Evolutionary conservation across 306 rosid species (phyloP), one percentile per base, ranked within the genome.

Genomic region (Gleditsia sinensis): DNA sequence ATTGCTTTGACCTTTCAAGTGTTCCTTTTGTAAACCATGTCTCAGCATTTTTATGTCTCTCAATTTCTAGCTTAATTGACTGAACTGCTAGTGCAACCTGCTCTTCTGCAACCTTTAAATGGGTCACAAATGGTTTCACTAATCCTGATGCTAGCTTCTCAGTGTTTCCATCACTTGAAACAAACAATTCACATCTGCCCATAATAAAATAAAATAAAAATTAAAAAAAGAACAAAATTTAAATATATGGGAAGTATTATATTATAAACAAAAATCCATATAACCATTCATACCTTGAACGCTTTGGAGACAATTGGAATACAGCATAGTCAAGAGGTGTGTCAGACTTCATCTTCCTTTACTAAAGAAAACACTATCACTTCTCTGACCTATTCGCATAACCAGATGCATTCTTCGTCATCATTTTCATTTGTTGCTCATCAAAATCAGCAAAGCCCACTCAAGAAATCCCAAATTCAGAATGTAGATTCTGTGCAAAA

Each of bases 21-120:
- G 99, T 92, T 89, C 97, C 99, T 86, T 90, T 95, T 1, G 97
- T 92, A 85, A 95, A 95, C 99, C 99, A 95, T 0, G 77, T 53
- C 80, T 83, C 90, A 9, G 85, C 86, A 84, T 86, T 82, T 83
- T 71, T 84, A 67, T 42, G 72, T 55, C 83, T 86, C 78, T 89
- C 98, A 64, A 79, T 82, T 72, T 92, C 98, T 53, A 95, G 94
- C 83, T 82, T 95, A 53, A 95, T 85, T n/a, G 91, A 81, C 75
- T 75, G 92, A 69, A 75, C 93, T 8, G 97, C 76, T 57, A 66
- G 88, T 24, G 93, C 89, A 86, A 80, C 87, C 90, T 92, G 93
- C 85, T 95, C 97, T 74, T 95, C 96, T 28, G 85, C 97, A 80
- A 78, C 87, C 88, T 92, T 92, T 74, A 92, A 85, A 85, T 95